phyloP scores from a whole-genome alignment of 164 flowering plant species.

The Macadamia tetraphylla region DNA sequence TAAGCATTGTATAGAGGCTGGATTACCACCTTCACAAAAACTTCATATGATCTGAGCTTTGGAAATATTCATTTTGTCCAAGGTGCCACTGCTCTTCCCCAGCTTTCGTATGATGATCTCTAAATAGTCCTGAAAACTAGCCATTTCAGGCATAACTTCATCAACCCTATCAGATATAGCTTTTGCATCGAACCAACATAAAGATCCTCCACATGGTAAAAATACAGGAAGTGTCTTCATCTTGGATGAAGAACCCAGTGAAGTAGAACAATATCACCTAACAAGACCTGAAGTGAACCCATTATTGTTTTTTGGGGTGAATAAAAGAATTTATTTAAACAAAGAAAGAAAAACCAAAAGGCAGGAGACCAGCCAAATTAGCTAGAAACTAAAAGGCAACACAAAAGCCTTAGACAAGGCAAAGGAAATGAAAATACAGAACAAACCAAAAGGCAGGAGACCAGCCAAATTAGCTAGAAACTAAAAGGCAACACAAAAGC shows the following conservation, averaged over 20 bases:
- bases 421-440: too few species aligned
- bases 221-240: slow-evolving; percentile 60
- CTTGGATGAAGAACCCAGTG: slow-evolving; percentile 64
- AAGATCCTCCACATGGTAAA: slow-evolving; percentile 36
- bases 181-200: slow-evolving; percentile 38
- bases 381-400: too few species aligned
- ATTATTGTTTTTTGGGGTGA: slow-evolving; percentile 13
- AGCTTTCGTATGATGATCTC: slow-evolving; percentile 48
- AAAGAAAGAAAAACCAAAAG: too few species aligned
- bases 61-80: slow-evolving; percentile 27
- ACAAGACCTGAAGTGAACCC: slow-evolving; percentile 54
- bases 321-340: too few species aligned
- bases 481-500: too few species aligned
- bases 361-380: too few species aligned
- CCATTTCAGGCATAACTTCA: slow-evolving; percentile 64
- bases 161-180: slow-evolving; percentile 54
- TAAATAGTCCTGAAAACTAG: slow-evolving; percentile 59
- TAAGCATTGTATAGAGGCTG: slow-evolving; percentile 76
- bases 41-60: slow-evolving; percentile 42
- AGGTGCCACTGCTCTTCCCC: slow-evolving; percentile 38
- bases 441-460: too few species aligned
- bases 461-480: too few species aligned
- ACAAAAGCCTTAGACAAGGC: too few species aligned
- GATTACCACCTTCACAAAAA: slow-evolving; percentile 70
- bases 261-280: slow-evolving; percentile 71